Evolutionary conservation across 192 early-diverging fungal species (phyloP).

Genomic region (Entrophospora sp.): DNA sequence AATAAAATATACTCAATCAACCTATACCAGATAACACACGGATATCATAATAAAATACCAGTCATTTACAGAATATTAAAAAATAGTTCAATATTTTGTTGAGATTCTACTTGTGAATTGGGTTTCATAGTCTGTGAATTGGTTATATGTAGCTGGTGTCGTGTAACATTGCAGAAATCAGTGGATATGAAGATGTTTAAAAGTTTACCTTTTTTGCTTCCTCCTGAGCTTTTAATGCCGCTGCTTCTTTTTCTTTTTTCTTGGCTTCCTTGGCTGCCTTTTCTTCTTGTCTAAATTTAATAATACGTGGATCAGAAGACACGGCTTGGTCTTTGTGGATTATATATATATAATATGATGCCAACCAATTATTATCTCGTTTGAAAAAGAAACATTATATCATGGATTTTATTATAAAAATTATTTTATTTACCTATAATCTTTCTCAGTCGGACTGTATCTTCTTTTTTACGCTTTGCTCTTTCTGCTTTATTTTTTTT

Average conservation of each 20-base stretch:
- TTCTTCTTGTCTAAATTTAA: slow-evolving; percentile 81
- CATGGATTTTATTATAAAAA: neutral
- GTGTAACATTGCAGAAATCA: neutral
- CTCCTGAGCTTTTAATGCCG: slow-evolving; percentile 50
- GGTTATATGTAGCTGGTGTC: neutral
- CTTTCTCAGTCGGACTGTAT: slow-evolving; percentile 77
- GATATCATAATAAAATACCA: too few relatives aligned
- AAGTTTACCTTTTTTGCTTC: slow-evolving; percentile 23
- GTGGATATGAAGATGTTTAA: neutral
- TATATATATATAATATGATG: neutral
- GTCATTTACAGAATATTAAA: too few relatives aligned
- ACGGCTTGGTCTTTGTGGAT: slow-evolving; percentile 58
- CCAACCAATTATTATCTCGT: neutral
- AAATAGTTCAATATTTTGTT: too few relatives aligned
- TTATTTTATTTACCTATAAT: slow-evolving; percentile 50
- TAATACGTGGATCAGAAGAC: slow-evolving; percentile 83
- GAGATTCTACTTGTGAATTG: too few relatives aligned
- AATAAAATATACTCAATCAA: too few relatives aligned
- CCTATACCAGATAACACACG: too few relatives aligned
- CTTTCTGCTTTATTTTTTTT: slow-evolving; percentile 92
- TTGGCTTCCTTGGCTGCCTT: slow-evolving; percentile 86
- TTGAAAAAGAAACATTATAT: neutral
- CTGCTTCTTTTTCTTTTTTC: slow-evolving; percentile 76
- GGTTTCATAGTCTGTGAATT: too few relatives aligned
- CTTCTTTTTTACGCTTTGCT: slow-evolving; percentile 92